Base-by-base conservation (phyloP, 2,329 filamentous ascomycete genomes). In the Phialophora tarda region DNA sequence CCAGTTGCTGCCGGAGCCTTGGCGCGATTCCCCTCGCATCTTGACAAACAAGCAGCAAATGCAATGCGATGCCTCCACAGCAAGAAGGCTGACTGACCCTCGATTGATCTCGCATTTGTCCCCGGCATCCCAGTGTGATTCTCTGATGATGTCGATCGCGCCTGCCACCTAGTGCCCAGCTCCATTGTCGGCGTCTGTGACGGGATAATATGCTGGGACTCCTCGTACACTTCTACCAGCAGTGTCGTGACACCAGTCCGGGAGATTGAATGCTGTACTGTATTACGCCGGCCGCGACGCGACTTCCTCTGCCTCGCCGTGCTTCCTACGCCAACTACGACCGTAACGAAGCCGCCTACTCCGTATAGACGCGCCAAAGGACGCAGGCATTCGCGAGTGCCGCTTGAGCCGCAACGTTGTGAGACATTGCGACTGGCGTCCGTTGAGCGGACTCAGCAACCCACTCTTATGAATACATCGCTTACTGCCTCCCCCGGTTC, bases 141-240 rank as follows among this genome's bases (percentile, higher is more conserved):
- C 28, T 50, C 32, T 30, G 47, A 32, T 28, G 47, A 54, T 44
- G 57, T 58, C 28, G 51, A 38, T 62, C 48, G 61, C 50, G 55
- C 62, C 62, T 66, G 59, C 66, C 57, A 44, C 38, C 14, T 44
- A 62, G 57, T 50, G 34, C 55, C 34, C 55, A 58, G 64, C 64
- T 32, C 12, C 57, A 55, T 56, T 64, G 59, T 65, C 63, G 47
- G 32, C 59, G 48, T 65, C 62, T 30, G 63, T 57, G 60, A 63
- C 63, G 59, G 28, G 63, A 53, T 65, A 70, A 66, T 54, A 70
- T 70, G 68, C 65, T 64, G 51, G 56, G 51, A 54, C 68, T 61
- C 38, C 38, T 44, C 30, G 41, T 32, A 38, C 57, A 51, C 41
- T 62, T 60, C 56, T 23, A 54, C 57, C 65, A 69, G 44, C 54